Conservation (phyloP, 805 yeast species). For the Candida pseudofarinosa region DNA sequence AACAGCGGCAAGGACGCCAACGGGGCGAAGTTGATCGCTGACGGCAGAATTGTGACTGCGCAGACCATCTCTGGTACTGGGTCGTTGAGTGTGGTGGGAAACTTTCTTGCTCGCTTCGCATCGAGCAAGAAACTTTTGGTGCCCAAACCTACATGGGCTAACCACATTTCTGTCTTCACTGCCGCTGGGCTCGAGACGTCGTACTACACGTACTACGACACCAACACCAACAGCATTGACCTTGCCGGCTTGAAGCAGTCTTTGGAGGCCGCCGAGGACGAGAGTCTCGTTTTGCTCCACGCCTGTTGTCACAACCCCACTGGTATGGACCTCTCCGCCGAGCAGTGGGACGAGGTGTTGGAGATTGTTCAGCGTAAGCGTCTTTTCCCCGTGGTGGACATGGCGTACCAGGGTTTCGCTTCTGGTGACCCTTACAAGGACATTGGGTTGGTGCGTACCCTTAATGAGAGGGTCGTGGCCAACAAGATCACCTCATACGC, state of each 20-base stretch:
- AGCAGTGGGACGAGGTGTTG: conserved; percentile 76
- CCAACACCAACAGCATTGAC: conserved; percentile 57
- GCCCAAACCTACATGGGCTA: conserved; percentile 94
- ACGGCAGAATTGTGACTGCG: conserved; percentile 68
- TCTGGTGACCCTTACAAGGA: conserved; percentile 79
- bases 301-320: conserved; percentile 98
- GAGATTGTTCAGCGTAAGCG: conserved; percentile 54
- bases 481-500: conserved; percentile 50
- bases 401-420: conserved; percentile 95
- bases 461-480: conserved; percentile 46
- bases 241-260: conserved; percentile 60
- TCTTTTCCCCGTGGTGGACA: conserved; percentile 80
- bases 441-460: conserved; percentile 43
- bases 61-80: conserved; percentile 97
- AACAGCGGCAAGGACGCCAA: conserved; percentile 48
- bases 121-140: conserved; percentile 55
- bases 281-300: conserved; percentile 71
- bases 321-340: conserved; percentile 82
- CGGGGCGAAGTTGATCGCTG: conserved; percentile 53
- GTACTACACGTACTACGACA: conserved; percentile 70
- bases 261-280: conserved; percentile 49
- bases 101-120: conserved; percentile 63
- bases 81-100: conserved; percentile 80
- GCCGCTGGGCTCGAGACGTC: conserved; percentile 65
- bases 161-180: conserved; percentile 76